These are phyloP conservation scores for Penicillium taxi DNA, from an alignment of 495 filamentous ascomycete genomes.

Conservation along the genomic window DNA sequence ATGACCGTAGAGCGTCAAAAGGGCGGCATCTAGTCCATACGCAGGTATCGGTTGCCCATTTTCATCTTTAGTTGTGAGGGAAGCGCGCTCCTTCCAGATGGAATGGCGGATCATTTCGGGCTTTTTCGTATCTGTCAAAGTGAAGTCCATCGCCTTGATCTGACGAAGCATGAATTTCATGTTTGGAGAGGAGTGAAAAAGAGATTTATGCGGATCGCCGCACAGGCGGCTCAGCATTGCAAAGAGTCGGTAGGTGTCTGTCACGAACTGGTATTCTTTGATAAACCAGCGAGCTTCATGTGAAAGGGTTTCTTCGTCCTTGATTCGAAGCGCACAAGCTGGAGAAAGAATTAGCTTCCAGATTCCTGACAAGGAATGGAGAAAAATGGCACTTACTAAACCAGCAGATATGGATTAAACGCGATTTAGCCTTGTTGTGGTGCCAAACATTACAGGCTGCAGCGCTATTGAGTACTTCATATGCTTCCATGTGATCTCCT, in stretches of 20 bases:
- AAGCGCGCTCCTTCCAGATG: conserved; percentile 39
- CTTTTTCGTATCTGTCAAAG: conserved; percentile 26
- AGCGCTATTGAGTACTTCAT: conserved; percentile 65
- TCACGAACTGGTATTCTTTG: conserved; percentile 73
- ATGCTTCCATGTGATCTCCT: conserved; percentile 55
- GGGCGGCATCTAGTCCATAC: conserved; percentile 55
- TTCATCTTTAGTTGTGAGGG: conserved; percentile 44
- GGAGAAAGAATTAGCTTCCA: conserved; percentile 5
- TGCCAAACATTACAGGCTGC: conserved; percentile 73
- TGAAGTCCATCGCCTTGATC: conserved; percentile 81
- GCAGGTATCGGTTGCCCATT: conserved; percentile 41
- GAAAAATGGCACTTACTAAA: conserved; percentile 46
- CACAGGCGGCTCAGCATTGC: conserved; percentile 59
- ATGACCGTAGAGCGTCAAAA: conserved; percentile 83
- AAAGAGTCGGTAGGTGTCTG: conserved; percentile 78
- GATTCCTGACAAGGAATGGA: neutral
- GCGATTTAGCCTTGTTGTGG: conserved; percentile 53
- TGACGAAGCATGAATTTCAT: conserved; percentile 88
- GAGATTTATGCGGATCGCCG: conserved; percentile 34
- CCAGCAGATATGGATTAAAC: conserved; percentile 73
- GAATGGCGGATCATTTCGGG: conserved; percentile 22
- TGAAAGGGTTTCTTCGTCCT: conserved; percentile 68
- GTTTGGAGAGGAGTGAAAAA: conserved; percentile 51
- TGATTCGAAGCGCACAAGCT: conserved; percentile 73
- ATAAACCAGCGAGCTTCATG: conserved; percentile 72